These are phyloP conservation scores for Trichoderma reesei DNA, from an alignment of 495 filamentous ascomycete genomes.

Conservation along the genomic window DNA sequence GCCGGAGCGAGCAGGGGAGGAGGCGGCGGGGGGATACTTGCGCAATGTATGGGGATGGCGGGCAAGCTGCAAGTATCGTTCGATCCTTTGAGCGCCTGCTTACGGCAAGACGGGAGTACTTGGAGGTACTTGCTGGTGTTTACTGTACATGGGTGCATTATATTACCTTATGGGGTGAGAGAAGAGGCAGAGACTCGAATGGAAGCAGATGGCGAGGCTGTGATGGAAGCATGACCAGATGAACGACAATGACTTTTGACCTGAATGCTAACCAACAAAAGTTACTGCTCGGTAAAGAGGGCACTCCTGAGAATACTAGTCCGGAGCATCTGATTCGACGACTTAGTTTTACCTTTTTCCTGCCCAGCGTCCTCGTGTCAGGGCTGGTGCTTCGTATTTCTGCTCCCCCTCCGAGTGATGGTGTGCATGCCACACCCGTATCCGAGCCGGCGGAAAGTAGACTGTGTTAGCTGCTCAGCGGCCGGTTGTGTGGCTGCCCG, in stretches of 20 bases:
- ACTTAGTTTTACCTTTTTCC: neutral
- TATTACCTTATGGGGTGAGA: no score
- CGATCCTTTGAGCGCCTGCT: no score
- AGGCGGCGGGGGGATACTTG: neutral
- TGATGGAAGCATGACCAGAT: no score
- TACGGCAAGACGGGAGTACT: no score
- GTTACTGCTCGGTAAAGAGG: neutral
- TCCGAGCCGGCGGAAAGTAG: neutral
- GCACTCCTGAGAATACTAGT: neutral
- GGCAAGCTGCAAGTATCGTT: neutral
- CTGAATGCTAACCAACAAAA: neutral
- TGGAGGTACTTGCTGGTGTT: no score
- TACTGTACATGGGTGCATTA: no score
- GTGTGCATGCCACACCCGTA: neutral
- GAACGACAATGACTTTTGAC: no score
- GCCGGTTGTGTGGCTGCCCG: neutral
- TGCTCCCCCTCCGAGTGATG: neutral
- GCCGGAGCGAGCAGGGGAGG: neutral
- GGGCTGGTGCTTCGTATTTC: neutral
- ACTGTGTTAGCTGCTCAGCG: neutral
- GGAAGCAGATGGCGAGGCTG: no score
- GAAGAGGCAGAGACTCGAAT: no score
- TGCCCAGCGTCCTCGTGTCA: neutral
- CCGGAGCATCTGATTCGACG: neutral
- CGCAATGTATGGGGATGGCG: neutral